phyloP scores from a whole-genome alignment of 1,284 basidiomycete genomes.

The Gastroboletus turbinatus region DNA sequence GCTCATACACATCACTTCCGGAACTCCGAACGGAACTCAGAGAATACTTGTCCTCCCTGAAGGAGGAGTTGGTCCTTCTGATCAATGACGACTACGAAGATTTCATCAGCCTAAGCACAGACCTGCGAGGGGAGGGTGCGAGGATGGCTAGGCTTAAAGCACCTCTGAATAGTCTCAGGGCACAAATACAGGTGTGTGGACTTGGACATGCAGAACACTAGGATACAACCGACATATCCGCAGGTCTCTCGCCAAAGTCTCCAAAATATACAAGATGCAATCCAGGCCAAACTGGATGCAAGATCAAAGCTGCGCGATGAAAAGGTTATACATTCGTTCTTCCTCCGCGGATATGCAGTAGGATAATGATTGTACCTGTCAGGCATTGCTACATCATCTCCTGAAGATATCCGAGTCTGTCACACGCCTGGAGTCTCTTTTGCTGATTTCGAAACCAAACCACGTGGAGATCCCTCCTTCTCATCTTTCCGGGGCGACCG shows the following conservation, averaged over 20 bases:
- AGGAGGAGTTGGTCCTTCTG: conserved; percentile 90
- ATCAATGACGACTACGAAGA: conserved; percentile 99
- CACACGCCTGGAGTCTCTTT: conserved; percentile 76
- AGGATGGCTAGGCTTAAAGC: conserved; percentile 64
- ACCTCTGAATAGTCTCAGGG: conserved; percentile 65
- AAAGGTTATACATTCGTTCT: conserved; percentile 57
- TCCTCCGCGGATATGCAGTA: neutral
- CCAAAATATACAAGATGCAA: conserved; percentile 66
- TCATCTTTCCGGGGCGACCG: conserved; percentile 25
- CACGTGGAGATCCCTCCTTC: conserved; percentile 22
- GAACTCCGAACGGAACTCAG: conserved; percentile 87
- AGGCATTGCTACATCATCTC: conserved; percentile 82
- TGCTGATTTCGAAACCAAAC: conserved; percentile 52
- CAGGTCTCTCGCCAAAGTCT: conserved; percentile 66
- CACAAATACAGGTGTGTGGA: conserved; percentile 60
- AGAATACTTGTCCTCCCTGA: conserved; percentile 79
- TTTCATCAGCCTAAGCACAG: conserved; percentile 93
- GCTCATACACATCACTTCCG: conserved; percentile 82
- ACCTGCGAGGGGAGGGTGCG: conserved; percentile 79
- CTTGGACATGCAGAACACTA: neutral
- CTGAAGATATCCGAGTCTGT: conserved; percentile 89
- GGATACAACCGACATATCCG: neutral
- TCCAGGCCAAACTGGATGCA: conserved; percentile 75
- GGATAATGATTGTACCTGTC: conserved; percentile 5
- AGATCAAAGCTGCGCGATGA: conserved; percentile 77